Conservation (phyloP, 306 rosid species). For the Clitoria ternatea region DNA sequence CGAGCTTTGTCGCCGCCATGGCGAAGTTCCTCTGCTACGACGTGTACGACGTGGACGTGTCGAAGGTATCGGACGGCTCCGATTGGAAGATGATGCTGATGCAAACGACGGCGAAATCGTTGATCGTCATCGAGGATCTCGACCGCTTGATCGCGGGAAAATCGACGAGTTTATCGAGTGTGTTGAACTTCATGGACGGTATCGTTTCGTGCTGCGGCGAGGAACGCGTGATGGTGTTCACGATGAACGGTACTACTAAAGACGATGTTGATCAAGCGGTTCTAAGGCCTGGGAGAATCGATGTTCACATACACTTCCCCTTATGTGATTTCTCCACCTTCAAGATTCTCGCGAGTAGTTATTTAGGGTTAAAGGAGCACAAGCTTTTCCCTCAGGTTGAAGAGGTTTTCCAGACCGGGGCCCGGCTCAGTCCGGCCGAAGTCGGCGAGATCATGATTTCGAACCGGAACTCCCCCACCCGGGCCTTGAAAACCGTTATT, state of each 20-base stretch:
- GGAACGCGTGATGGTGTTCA: conserved; percentile 82
- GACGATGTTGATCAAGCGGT: conserved; percentile 55
- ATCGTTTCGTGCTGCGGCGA: conserved; percentile 67
- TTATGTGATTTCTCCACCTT: conserved; percentile 80
- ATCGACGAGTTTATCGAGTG: conserved; percentile 48
- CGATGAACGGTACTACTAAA: conserved; percentile 54
- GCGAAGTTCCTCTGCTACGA: conserved; percentile 75
- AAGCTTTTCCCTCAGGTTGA: conserved; percentile 83
- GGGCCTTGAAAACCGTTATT: conserved; percentile 83
- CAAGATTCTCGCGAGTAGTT: conserved; percentile 58
- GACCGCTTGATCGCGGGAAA: conserved; percentile 48
- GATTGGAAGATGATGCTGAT: conserved; percentile 54
- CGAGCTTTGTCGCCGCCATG: conserved; percentile 89
- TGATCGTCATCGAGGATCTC: conserved; percentile 79
- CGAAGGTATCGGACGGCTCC: conserved; percentile 50
- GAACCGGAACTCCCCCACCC: conserved; percentile 73
- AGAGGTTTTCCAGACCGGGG: conserved; percentile 69
- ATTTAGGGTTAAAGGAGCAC: conserved; percentile 87
- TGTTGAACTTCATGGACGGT: conserved; percentile 90
- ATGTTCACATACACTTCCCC: conserved; percentile 80
- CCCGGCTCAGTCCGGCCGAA: conserved; percentile 72
- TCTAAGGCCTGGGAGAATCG: conserved; percentile 78
- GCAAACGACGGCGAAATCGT: conserved; percentile 63
- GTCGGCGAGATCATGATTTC: conserved; percentile 86
- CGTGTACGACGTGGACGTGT: conserved; percentile 66